A percentile compares a stretch with the other conserved stretches of the same genome.
Evolutionary conservation across 129 eudicot species (phyloP).

Genomic region (Oenanthe sinensis): DNA sequence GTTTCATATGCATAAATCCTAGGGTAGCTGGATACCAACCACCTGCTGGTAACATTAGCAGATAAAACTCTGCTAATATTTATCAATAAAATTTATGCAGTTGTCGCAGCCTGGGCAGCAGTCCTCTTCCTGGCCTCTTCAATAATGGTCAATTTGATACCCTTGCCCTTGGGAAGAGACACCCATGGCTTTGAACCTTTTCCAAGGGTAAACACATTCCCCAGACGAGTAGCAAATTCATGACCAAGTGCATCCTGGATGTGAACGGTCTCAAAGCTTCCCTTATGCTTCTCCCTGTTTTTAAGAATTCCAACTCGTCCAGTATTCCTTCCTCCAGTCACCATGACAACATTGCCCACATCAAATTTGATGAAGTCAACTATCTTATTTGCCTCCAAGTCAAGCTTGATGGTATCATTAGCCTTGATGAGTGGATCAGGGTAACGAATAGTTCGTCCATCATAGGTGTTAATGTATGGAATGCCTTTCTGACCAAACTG

Average conservation of each 20-base stretch:
- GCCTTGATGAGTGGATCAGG: constrained; percentile 66
- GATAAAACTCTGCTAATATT: not conserved
- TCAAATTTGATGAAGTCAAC: constrained; percentile 54
- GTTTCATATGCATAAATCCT: not conserved
- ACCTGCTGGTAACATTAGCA: not conserved
- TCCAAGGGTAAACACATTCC: constrained; percentile 47
- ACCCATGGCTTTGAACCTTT: constrained; percentile 69
- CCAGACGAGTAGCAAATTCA: constrained; percentile 51
- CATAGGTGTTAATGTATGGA: constrained; percentile 58
- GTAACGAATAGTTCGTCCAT: constrained; percentile 54
- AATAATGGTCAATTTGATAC: constrained; percentile 50
- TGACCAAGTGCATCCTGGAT: constrained; percentile 47
- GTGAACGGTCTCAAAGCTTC: constrained; percentile 50
- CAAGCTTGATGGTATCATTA: constrained; percentile 59
- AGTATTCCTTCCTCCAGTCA: constrained; percentile 56
- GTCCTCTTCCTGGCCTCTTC: constrained; percentile 56
- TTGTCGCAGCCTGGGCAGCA: constrained; percentile 22
- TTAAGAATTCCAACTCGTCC: constrained; percentile 55
- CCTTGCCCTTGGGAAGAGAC: constrained; percentile 60
- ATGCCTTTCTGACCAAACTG: constrained; percentile 59
- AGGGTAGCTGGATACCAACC: not conserved
- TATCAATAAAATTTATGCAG: not conserved
- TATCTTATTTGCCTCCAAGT: constrained; percentile 41
- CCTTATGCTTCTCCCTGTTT: constrained; percentile 59
- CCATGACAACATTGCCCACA: constrained; percentile 63